Evolutionary conservation across 495 filamentous ascomycete species (phyloP), one percentile per base, ranked within the genome.

Genomic region (Aspergillus ellipticus): DNA sequence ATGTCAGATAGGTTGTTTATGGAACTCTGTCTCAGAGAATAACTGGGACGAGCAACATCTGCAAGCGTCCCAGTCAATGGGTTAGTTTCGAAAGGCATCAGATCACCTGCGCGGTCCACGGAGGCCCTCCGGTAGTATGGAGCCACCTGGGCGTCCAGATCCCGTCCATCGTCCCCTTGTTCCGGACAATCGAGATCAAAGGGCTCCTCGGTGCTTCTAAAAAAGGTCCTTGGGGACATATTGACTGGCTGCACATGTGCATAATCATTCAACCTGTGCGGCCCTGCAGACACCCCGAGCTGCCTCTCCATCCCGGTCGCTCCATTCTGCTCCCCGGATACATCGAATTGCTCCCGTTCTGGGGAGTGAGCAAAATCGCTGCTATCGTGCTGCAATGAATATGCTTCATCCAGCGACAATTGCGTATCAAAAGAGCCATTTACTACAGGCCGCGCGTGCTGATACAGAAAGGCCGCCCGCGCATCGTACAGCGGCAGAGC

Each of bases 31-130:
- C 37, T 42, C 29, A 65, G 24, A 16, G 65, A 58, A 28, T 42
- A 63, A 15, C 52, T 53, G 11, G 63, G 51, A 49, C 65, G 54
- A 6, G 59, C 49, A 33, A 63, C 68, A 43, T 63, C 53, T 26
- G 45, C 59, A 24, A 69, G 57, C 17, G 66, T 60, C 33, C 54
- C 56, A 16, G 62, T 43, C 42, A 57, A 41, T 47, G 21, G 10
- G 29, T 24, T 20, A 3, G 21, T 20, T 42, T 62, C 21, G 43
- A 56, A 53, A 13, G 49, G 52, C 8, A 57, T 26, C 11, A 59
- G 17, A 6, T 58, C 55, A 19, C 29, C 21, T 22, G 42, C 35
- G 4, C 51, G 22, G 39, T 51, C 55, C 0, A 41, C 49, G 0
- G 60, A 47, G 7, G 55, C 26, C 17, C 53, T 49, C 20, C 55